Conservation (phyloP, 164 flowering plant species). For the Cinnamomum chago region DNA sequence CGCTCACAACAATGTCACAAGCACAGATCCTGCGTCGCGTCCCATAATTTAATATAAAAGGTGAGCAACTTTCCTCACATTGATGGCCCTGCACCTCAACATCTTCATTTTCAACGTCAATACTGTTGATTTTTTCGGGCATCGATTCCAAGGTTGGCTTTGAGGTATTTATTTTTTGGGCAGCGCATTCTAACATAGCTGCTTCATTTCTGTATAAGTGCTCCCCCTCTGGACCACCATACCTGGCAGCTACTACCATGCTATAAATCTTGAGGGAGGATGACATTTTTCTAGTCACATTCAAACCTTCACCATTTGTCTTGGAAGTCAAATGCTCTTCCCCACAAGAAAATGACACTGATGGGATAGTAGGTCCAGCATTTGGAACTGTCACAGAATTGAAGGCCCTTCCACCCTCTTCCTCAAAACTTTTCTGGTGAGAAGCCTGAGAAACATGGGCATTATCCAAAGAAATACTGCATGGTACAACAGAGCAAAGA, state of each 20-base stretch:
- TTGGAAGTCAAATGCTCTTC: conserved; percentile 15
- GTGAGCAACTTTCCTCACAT: conserved; percentile 22
- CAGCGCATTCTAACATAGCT: neutral
- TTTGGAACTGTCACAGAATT: conserved; percentile 10
- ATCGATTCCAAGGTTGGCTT: conserved; percentile 4
- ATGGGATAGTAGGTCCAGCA: conserved; percentile 5
- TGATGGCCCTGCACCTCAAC: conserved; percentile 17
- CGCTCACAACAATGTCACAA: conserved; percentile 23
- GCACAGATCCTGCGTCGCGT: conserved; percentile 24
- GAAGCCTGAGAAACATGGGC: conserved; percentile 11
- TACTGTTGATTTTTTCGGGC: conserved; percentile 3
- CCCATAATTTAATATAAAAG: conserved; percentile 26
- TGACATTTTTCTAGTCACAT: conserved; percentile 24
- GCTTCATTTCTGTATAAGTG: conserved; percentile 8
- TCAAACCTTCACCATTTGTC: conserved; percentile 18
- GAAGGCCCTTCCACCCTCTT: conserved; percentile 14
- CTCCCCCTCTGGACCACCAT: conserved; percentile 4
- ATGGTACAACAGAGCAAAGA: conserved; percentile 88
- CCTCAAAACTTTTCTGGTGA: conserved; percentile 19
- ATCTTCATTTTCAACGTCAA: conserved; percentile 22
- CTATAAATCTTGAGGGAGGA: conserved; percentile 56
- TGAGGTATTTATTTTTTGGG: neutral
- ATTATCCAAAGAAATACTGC: conserved; percentile 54
- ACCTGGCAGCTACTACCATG: conserved; percentile 21
- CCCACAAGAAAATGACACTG: conserved; percentile 6